phyloP scores from a whole-genome alignment of 768 basidiomycete species.

The Phanerodontia chrysosporium region DNA sequence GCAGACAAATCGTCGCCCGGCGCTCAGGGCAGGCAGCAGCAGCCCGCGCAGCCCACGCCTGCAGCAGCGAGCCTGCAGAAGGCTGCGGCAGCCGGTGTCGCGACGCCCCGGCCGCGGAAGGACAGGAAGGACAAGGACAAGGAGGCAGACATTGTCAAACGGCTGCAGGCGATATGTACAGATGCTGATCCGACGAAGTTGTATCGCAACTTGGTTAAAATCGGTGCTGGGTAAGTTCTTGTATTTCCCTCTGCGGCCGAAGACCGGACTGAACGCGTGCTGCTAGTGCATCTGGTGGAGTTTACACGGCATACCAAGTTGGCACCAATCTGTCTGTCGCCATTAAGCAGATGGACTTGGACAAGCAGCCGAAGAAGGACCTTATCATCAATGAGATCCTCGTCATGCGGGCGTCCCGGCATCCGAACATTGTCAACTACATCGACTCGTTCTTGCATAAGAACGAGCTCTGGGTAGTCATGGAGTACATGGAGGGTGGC shows the following conservation, averaged over 20 bases:
- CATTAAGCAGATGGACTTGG: conserved; percentile 99
- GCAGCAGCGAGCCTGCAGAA: conserved; percentile 66
- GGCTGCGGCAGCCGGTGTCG: conserved; percentile 54
- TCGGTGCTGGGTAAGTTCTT: conserved; percentile 86
- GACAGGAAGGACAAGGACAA: conserved; percentile 85
- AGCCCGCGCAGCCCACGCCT: conserved; percentile 53
- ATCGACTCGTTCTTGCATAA: conserved; percentile 98
- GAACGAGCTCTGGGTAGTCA: conserved; percentile 98
- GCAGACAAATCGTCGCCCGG: conserved; percentile 25
- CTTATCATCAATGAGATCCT: conserved; percentile 99
- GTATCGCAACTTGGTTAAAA: conserved; percentile 91
- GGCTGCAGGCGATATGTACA: conserved; percentile 91
- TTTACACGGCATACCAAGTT: conserved; percentile 97
- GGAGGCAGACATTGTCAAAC: conserved; percentile 86
- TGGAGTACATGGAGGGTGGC: conserved; percentile 99
- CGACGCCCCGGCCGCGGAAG: conserved; percentile 73
- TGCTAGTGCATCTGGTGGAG: conserved; percentile 88
- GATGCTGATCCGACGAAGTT: conserved; percentile 95
- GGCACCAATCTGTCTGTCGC: conserved; percentile 92
- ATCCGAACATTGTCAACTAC: conserved; percentile 99
- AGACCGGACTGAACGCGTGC: conserved; percentile 3
- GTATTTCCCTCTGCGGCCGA: neutral
- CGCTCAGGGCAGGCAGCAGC: conserved; percentile 18
- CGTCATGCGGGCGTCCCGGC: conserved; percentile 94
- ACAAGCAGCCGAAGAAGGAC: conserved; percentile 99